phyloP scores from a whole-genome alignment of 192 early-diverging fungal species.

The Thamnidium elegans region DNA sequence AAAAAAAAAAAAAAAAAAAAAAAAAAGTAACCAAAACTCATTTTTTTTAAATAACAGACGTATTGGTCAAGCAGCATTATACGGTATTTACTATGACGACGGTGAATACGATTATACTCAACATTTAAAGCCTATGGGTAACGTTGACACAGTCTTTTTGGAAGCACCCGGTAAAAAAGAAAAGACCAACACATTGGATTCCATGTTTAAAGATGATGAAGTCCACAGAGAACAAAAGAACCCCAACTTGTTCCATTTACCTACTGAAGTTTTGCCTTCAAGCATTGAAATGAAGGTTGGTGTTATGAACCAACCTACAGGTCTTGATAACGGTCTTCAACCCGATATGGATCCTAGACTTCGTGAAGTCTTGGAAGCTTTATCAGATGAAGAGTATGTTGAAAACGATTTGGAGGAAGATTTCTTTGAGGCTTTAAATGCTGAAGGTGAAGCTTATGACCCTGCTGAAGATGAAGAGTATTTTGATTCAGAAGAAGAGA shows the following conservation, averaged over 20 bases:
- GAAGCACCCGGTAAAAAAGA: slow-evolving; percentile 61
- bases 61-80: slow-evolving; percentile 76
- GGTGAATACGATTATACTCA: slow-evolving; percentile 92
- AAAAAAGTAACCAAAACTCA: neutral
- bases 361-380: slow-evolving; percentile 86
- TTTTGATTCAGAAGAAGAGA: slow-evolving; percentile 39
- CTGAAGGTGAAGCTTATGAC: slow-evolving; percentile 47
- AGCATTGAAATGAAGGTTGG: slow-evolving; percentile 65
- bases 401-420: slow-evolving; percentile 78
- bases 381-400: slow-evolving; percentile 89
- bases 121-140: slow-evolving; percentile 85
- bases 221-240: slow-evolving; percentile 26
- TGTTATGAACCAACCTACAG: slow-evolving; percentile 65
- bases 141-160: slow-evolving; percentile 75
- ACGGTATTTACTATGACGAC: slow-evolving; percentile 91
- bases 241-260: slow-evolving; percentile 52
- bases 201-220: slow-evolving; percentile 36
- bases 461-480: slow-evolving; percentile 62
- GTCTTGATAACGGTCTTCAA: slow-evolving; percentile 54
- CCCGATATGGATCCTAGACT: slow-evolving; percentile 79
- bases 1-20: neutral
- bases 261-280: slow-evolving; percentile 75
- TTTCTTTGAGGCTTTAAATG: slow-evolving; percentile 80
- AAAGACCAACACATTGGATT: slow-evolving; percentile 35
- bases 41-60: slow-evolving; percentile 20